Base-by-base conservation (phyloP, 1,284 basidiomycete species). In the Sanguinoderma infundibulare region DNA sequence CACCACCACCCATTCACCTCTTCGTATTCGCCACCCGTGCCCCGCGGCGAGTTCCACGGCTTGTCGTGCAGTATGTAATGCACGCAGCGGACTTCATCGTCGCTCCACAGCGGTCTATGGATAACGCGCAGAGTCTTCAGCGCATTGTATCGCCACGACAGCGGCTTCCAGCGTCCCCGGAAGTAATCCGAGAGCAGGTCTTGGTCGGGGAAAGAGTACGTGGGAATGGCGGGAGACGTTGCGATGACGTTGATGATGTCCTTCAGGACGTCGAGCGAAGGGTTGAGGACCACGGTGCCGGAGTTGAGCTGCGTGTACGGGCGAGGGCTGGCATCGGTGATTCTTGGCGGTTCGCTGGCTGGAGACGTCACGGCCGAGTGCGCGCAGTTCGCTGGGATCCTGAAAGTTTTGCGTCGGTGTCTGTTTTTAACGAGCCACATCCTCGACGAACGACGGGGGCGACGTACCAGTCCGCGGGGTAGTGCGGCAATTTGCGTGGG, bases 121-220 rank as follows among this genome's bases (percentile, higher is more conserved):
- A 90, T 83, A 47, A 81, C 70, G 52, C 87, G 83, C 63, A 94
- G 74, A 20, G 92, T 92, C 76, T 94, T 94, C 65, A 96, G 81
- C 0, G 92, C 94, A 68, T 97, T 97, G 77, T 95, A 96, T 62
- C 86, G 85, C 86, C 91, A 96, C 0, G 88, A 85, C 34, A 96
- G 75, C 10, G 90, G 87, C 59, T 79, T 84, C 89, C 88, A 93
- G 69, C 77, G 90, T 15, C 89, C 91, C 55, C 80, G 76, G 79
- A 96, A 98, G 70, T 89, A 87, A 35, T 85, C 86, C 1, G 95
- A 85, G 34, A 98, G 85, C 26, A 98, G 83, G 70, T 98, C 96
- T 76, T 98, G 96, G 74, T 98, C 96, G 1, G 95, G 90, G 75
- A 98, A 98, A 40, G 81, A 81, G 77, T 90, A 96, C 1, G 81